Evolutionary conservation across 2,329 filamentous ascomycete species (phyloP), one percentile per base, ranked within the genome.

Genomic region (Sordariomycetes sp.): DNA sequence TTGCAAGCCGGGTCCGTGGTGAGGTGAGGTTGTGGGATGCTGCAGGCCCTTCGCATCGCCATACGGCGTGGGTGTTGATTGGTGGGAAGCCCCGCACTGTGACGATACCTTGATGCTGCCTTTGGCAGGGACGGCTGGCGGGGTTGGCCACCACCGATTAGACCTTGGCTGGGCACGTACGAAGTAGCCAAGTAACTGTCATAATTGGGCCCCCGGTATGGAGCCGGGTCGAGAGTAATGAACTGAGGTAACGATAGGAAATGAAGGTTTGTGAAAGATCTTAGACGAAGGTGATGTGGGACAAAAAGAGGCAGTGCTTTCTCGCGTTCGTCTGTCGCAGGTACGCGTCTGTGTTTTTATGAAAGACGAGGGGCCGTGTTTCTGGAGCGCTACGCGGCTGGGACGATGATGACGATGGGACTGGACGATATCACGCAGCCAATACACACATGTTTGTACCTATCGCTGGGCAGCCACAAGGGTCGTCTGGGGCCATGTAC

Each of bases 11-110:
- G 51, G 55, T 56, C 32, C 32, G 32, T 39, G n/a, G 50, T 56
- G 55, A 56, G 55, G 55, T 56, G 55, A 56, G 55, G 55, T 56
- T 56, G 55, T 56, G 55, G 45, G 55, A 52, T 56, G 35, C 55
- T 56, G 51, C 51, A 56, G 55, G 55, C 55, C 48, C 55, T 56
- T 56, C 39, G 39, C 35, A 28, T 28, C 36, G 45, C 45, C 55
- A 24, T 52, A 24, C 48, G 55, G 55, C 32, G 50, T 52, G 55
- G 50, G 48, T n/a, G 50, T 15, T 28, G 34, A 56, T 56, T 56
- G 45, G 55, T 10, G 24, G 17, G 34, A 20, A 32, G 48, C 45
- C 32, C 35, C 55, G 24, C 55, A 56, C 55, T 56, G 55, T 56
- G 55, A 39, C 6, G 48, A 42, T 56, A 56, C 55, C 42, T 56